Evolutionary conservation across 805 yeast genomes (phyloP).

Genomic region (Yamadazyma kitorensis): DNA sequence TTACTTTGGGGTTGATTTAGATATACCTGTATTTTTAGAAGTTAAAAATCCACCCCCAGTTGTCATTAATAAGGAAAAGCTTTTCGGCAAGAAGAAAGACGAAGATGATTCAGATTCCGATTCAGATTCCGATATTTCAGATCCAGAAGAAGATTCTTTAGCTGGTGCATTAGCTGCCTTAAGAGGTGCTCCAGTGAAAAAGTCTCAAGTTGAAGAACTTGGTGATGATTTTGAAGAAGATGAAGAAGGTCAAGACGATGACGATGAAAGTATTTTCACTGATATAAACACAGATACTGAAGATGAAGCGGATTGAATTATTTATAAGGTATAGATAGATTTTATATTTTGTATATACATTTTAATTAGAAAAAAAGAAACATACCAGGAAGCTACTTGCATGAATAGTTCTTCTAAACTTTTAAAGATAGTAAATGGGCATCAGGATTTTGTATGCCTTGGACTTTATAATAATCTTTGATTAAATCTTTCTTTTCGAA

Average conservation of each 20-base stretch:
- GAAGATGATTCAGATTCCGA: conserved; percentile 36
- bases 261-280: conserved; percentile 41
- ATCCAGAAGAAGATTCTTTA: conserved; percentile 69
- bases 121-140: conserved; percentile 53
- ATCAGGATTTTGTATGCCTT: conserved; percentile 45
- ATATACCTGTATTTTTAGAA: conserved; percentile 65
- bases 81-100: conserved; percentile 28
- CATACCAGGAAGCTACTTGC: no score
- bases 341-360: no score
- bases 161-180: conserved; percentile 74
- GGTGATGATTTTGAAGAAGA: conserved; percentile 18
- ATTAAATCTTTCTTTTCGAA: conserved; percentile 37
- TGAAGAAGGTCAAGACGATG: conserved; percentile 40
- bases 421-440: conserved; percentile 40
- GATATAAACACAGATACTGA: conserved; percentile 47
- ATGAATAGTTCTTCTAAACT: conserved; percentile 17
- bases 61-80: conserved; percentile 15
- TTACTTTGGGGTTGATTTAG: conserved; percentile 80
- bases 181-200: conserved; percentile 59
- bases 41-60: conserved; percentile 49
- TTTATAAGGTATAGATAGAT: not conserved
- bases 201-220: conserved; percentile 12
- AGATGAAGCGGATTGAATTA: conserved; percentile 29
- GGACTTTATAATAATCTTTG: conserved; percentile 48
- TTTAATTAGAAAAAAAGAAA: no score